Percentiles rank a stretch among this genome's conserved stretches.
phyloP scores from a whole-genome alignment of 2,329 filamentous ascomycete species.

The Colletotrichum sp. region DNA sequence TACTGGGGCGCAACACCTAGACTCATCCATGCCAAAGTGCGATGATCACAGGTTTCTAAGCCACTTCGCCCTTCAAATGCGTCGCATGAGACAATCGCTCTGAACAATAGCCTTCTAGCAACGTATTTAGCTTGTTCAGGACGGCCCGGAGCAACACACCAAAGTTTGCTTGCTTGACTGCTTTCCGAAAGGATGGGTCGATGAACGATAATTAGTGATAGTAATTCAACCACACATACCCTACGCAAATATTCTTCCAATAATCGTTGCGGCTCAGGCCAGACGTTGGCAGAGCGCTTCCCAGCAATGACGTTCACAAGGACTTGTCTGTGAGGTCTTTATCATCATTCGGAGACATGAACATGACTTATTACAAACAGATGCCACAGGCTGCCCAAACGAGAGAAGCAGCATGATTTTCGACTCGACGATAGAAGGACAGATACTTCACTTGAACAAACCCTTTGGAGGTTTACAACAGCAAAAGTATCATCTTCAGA shows the following conservation, averaged over 20 bases:
- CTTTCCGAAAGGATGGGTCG: neutral
- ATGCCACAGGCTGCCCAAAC: neutral
- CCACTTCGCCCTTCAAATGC: neutral
- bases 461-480: neutral
- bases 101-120: neutral
- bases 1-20: neutral
- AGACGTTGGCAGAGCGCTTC: neutral
- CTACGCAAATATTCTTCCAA: neutral
- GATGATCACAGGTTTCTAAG: neutral
- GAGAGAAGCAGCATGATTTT: neutral
- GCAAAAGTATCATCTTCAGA: neutral
- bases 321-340: neutral
- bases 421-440: neutral
- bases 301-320: neutral
- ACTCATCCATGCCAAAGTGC: neutral
- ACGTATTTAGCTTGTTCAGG: neutral
- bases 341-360: neutral
- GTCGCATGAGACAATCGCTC: neutral
- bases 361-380: neutral
- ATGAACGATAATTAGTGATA: neutral
- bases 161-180: neutral
- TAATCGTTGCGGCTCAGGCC: neutral
- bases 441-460: neutral
- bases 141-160: neutral
- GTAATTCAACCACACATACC: neutral